A percentile compares a stretch with the other conserved stretches of the same genome.
Evolutionary conservation across 768 basidiomycete genomes (phyloP).

Genomic region (Leccinum barrowsii): DNA sequence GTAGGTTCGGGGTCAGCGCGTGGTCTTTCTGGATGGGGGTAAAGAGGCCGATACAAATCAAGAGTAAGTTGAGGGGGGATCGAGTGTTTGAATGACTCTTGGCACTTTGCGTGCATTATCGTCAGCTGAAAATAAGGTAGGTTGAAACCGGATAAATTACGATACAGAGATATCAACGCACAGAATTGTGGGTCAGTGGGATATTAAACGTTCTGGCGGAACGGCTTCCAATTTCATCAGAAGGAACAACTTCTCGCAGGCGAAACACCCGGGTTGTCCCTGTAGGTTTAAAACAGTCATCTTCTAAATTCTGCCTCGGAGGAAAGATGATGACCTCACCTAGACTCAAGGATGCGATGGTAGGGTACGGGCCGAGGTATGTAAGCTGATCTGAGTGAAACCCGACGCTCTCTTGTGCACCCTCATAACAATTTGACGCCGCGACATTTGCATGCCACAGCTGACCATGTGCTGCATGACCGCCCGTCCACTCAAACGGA

Average conservation of each 20-base stretch:
- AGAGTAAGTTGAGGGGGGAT: slow-evolving; percentile 69
- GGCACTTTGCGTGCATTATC: slow-evolving; percentile 87
- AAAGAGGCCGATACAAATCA: slow-evolving; percentile 66
- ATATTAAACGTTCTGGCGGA: slow-evolving; percentile 73
- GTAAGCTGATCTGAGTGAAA: slow-evolving; percentile 81
- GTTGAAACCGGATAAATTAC: not conserved
- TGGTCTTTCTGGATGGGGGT: slow-evolving; percentile 33
- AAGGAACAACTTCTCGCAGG: slow-evolving; percentile 72
- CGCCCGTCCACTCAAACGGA: slow-evolving; percentile 63
- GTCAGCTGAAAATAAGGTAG: slow-evolving; percentile 44
- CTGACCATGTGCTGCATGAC: slow-evolving; percentile 17
- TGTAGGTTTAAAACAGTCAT: slow-evolving; percentile 21
- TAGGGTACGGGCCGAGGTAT: slow-evolving; percentile 79
- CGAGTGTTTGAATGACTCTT: slow-evolving; percentile 79
- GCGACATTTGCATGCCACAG: slow-evolving; percentile 82
- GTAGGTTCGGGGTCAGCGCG: slow-evolving; percentile 39
- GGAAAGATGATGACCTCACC: slow-evolving; percentile 38
- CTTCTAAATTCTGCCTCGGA: not conserved
- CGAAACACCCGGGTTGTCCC: slow-evolving; percentile 70
- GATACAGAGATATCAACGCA: slow-evolving; percentile 32
- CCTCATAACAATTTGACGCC: slow-evolving; percentile 81
- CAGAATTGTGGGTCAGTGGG: slow-evolving; percentile 75
- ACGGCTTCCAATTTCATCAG: slow-evolving; percentile 52
- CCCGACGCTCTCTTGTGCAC: slow-evolving; percentile 78
- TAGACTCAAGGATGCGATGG: slow-evolving; percentile 81